A percentile compares a stretch with the other conserved stretches of the same genome.
Evolutionary conservation across 1,284 basidiomycete species (phyloP).

Genomic region (Moniliella sp.): DNA sequence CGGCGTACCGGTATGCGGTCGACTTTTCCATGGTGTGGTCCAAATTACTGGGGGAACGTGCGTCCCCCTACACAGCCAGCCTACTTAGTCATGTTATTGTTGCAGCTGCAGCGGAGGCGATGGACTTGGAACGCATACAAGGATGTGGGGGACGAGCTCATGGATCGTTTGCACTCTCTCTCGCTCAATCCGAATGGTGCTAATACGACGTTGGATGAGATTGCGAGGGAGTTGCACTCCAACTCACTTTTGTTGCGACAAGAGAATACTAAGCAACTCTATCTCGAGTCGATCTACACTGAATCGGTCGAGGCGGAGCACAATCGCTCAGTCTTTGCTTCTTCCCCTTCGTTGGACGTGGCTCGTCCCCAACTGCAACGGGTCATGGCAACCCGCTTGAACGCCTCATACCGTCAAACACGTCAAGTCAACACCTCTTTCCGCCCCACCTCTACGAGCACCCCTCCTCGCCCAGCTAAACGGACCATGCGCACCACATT

Average conservation of each 20-base stretch:
- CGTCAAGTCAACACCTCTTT: conserved; percentile 12
- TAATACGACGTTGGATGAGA: conserved; percentile 53
- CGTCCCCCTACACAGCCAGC: conserved; percentile 77
- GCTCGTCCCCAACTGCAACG: conserved; percentile 36
- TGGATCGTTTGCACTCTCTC: conserved; percentile 65
- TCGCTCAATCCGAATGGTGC: conserved; percentile 16
- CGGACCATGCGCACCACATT: neutral
- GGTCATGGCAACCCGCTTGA: conserved; percentile 7
- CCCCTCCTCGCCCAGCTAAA: neutral
- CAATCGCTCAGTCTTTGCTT: conserved; percentile 69
- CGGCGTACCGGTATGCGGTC: conserved; percentile 44
- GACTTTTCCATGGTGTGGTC: conserved; percentile 50
- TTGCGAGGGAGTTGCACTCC: conserved; percentile 77
- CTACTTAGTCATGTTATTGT: conserved; percentile 91
- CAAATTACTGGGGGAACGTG: conserved; percentile 48
- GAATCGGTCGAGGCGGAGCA: conserved; percentile 53
- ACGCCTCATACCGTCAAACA: conserved; percentile 21
- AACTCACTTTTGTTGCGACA: conserved; percentile 69
- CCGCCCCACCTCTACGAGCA: neutral
- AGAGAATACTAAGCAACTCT: conserved; percentile 84
- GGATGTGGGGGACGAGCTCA: conserved; percentile 79
- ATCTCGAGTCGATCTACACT: conserved; percentile 71
- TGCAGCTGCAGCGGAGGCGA: conserved; percentile 83
- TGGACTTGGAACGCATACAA: conserved; percentile 89
- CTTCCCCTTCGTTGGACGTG: conserved; percentile 50